Evolutionary conservation across 2,329 filamentous ascomycete species (phyloP), one percentile per base, ranked within the genome.

Genomic region (Ophiostoma populinum): DNA sequence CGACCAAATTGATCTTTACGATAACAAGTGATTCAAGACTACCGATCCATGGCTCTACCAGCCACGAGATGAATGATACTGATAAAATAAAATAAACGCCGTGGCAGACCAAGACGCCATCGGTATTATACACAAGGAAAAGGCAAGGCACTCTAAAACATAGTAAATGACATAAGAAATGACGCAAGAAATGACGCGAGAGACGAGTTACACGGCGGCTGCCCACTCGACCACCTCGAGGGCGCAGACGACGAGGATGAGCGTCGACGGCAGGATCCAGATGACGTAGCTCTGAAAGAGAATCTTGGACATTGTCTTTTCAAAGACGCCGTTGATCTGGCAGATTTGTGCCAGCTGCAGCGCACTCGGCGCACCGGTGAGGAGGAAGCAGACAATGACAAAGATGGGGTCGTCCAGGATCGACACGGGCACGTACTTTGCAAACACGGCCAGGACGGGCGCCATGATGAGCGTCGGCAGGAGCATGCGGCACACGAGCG

Each of bases 371-470:
- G 90, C 90, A 24, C 90, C 90, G 0, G 83, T 87, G 45, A 98
- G 78, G 44, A 98, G 64, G 67, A 95, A 98, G 58, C 86, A 94
- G 24, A 98, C 90, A 46, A 98, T 82, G 46, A 98, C 76, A 55
- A 98, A 98, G 48, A 98, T 98, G 8, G 90, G 90, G 51, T 98
- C 90, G 52, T 92, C 90, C 22, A 98, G 63, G 47, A 98, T 95
- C 61, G 81, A 92, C 49, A 98, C 69, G 3, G 83, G 83, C 18
- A 93, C 70, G 50, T 77, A 94, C 53, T 94, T 95, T 40, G 90
- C 90, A 30, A 79, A 68, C 12, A 95, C 43, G 0, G 87, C 87
- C 24, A 98, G 60, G 30, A 95, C 61, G 3, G 90, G 90, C 1
- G 85, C 81, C 82, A 95, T 95, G 53, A 94, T 70, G 26, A 92